phyloP scores from a whole-genome alignment of 106 monocot genomes.

The Platanthera guangdongensis region DNA sequence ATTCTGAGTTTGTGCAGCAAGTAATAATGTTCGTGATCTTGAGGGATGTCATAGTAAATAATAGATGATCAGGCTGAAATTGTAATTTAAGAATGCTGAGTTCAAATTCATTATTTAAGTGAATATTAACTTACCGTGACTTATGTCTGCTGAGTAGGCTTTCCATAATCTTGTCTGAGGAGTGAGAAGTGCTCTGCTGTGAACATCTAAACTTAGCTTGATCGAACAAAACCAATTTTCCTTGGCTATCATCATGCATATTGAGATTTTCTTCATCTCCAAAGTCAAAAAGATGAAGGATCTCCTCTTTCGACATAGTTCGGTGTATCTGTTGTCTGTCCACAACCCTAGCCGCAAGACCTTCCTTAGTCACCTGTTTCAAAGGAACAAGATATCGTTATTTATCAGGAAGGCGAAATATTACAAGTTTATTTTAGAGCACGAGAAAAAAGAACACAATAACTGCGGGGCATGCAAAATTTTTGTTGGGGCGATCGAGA shows the following conservation, averaged over 20 bases:
- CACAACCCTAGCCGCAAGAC: slow-evolving; percentile 94
- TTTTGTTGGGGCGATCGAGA: too few relatives aligned
- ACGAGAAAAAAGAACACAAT: too few relatives aligned
- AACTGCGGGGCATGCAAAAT: too few relatives aligned
- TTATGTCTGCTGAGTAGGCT: slow-evolving; percentile 49
- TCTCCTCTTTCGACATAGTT: slow-evolving; percentile 97
- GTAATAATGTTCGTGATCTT: too few relatives aligned
- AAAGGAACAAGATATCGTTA: background rate
- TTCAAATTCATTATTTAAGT: background rate
- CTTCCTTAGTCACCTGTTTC: slow-evolving; percentile 90
- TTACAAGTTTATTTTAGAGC: background rate
- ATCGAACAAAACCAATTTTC: slow-evolving; percentile 10
- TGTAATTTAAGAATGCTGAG: background rate
- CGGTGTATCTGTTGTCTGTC: slow-evolving; percentile 86
- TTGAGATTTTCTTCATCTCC: slow-evolving; percentile 73
- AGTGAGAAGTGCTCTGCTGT: background rate
- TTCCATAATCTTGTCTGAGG: slow-evolving; percentile 73
- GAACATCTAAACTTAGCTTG: slow-evolving; percentile 12
- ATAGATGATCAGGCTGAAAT: background rate
- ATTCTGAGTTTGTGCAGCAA: too few relatives aligned
- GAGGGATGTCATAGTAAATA: too few relatives aligned
- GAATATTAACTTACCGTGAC: slow-evolving; percentile 34
- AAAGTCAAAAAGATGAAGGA: slow-evolving; percentile 90
- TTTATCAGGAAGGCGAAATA: background rate
- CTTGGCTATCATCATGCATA: slow-evolving; percentile 22